Percentiles rank a stretch among this genome's conserved stretches.
Evolutionary conservation across 2,329 filamentous ascomycete species (phyloP).

Genomic region (Colletotrichum truncatum): DNA sequence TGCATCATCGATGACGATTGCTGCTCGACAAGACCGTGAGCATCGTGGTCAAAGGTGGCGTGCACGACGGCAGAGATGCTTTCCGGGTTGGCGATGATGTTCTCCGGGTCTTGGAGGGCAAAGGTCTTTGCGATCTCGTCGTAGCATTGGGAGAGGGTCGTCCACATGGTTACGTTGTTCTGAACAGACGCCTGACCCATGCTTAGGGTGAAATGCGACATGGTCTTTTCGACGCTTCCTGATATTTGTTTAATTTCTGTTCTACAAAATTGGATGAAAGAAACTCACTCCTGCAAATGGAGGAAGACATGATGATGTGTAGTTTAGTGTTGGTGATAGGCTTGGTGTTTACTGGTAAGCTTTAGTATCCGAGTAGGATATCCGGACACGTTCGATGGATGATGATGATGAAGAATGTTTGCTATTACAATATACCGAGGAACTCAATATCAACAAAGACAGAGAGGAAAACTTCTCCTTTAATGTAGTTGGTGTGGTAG

Average conservation of each 20-base stretch:
- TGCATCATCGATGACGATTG: slow-evolving; percentile 37
- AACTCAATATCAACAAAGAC: background rate
- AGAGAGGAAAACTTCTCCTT: slow-evolving; percentile 19
- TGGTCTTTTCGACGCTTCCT: slow-evolving; percentile 29
- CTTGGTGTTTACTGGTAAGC: background rate
- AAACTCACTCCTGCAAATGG: slow-evolving; percentile 17
- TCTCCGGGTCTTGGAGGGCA: slow-evolving; percentile 27
- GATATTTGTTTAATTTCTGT: background rate
- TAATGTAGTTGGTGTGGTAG: slow-evolving; percentile 20
- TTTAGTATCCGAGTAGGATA: background rate
- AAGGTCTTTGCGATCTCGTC: slow-evolving; percentile 20
- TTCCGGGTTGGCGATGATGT: slow-evolving; percentile 35
- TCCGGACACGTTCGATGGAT: background rate
- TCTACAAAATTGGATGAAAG: too few relatives aligned
- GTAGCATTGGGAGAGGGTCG: slow-evolving; percentile 30
- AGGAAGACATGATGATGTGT: slow-evolving; percentile 17
- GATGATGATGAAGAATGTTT: background rate
- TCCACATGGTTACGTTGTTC: slow-evolving; percentile 27
- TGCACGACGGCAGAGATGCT: slow-evolving; percentile 37
- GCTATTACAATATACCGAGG: background rate
- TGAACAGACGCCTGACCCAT: slow-evolving; percentile 30
- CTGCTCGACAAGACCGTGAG: slow-evolving; percentile 41
- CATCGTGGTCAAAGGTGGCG: slow-evolving; percentile 44
- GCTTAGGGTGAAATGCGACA: slow-evolving; percentile 31
- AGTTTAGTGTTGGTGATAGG: background rate